Percentiles rank a stretch among this genome's conserved stretches.
Evolutionary conservation across 192 early-diverging fungal genomes (phyloP).

Genomic region (Endogone sp.): DNA sequence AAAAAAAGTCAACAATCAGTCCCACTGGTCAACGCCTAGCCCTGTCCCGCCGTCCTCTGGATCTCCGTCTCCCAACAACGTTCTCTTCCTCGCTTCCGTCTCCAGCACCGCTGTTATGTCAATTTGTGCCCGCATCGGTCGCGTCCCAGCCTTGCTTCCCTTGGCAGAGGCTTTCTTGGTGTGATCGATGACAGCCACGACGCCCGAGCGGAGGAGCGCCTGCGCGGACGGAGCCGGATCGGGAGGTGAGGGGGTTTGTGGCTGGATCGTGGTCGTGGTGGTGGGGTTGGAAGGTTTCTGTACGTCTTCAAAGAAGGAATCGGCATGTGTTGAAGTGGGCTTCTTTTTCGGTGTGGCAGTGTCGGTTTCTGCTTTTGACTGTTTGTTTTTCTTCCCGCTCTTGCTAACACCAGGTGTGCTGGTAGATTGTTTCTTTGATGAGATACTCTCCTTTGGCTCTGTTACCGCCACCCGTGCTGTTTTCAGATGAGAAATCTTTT

Average conservation of each 20-base stretch:
- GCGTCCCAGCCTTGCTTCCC: not conserved
- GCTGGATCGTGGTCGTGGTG: not conserved
- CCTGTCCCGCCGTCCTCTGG: constrained; percentile 11
- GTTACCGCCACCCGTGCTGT: not conserved
- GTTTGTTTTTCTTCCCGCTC: constrained; percentile 25
- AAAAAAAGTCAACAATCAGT: constrained; percentile 30
- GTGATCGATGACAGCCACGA: constrained; percentile 17
- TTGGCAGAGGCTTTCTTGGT: constrained; percentile 13
- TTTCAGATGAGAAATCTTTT: not conserved
- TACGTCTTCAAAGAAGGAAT: constrained; percentile 28
- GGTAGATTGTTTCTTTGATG: constrained; percentile 14
- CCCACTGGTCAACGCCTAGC: constrained; percentile 20
- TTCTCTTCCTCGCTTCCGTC: constrained; percentile 3
- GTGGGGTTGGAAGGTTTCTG: constrained; percentile 1
- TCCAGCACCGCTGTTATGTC: constrained; percentile 15
- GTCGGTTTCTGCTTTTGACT: no score
- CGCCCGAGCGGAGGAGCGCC: constrained; percentile 11
- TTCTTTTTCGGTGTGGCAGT: constrained; percentile 32
- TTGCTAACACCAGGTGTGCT: constrained; percentile 23
- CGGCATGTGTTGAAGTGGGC: constrained; percentile 19
- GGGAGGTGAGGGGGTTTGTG: constrained; percentile 1
- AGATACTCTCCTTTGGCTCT: constrained; percentile 9
- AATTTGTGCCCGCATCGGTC: constrained; percentile 3
- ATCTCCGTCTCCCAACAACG: not conserved
- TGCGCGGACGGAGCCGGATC: not conserved